A percentile compares a stretch with the other conserved stretches of the same genome.
These are phyloP conservation scores for Hymenotorrendiella dingleyae DNA, from an alignment of 2,329 filamentous ascomycete species.

Conservation along the genomic window DNA sequence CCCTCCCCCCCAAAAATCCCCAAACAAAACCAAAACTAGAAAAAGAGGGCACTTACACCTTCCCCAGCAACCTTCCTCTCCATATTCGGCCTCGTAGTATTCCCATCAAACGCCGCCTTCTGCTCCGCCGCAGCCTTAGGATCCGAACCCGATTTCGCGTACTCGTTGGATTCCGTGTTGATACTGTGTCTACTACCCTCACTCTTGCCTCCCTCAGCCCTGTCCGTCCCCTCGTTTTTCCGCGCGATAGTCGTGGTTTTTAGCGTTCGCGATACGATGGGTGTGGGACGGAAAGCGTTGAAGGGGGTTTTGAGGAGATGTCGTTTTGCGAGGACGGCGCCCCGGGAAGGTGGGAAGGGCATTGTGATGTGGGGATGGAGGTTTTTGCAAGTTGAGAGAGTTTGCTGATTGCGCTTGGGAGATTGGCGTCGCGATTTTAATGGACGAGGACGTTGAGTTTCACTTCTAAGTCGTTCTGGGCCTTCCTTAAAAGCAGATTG, in stretches of 20 bases:
- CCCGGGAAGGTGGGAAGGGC: slow-evolving; percentile 3
- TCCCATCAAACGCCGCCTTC: slow-evolving; percentile 63
- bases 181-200: slow-evolving; percentile 55
- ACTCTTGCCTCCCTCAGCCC: slow-evolving; percentile 43
- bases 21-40: too few relatives aligned
- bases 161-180: slow-evolving; percentile 59
- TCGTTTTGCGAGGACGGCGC: slow-evolving; percentile 2
- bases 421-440: too few relatives aligned
- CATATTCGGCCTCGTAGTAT: slow-evolving; percentile 60
- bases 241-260: background rate
- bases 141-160: slow-evolving; percentile 61
- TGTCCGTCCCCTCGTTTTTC: too few relatives aligned
- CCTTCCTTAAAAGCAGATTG: too few relatives aligned
- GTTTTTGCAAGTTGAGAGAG: too few relatives aligned
- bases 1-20: background rate
- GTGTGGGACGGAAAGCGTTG: background rate
- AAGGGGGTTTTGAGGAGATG: slow-evolving; percentile 1
- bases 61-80: slow-evolving; percentile 42
- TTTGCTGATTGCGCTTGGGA: too few relatives aligned
- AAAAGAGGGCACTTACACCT: slow-evolving; percentile 28
- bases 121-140: slow-evolving; percentile 46
- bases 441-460: too few relatives aligned
- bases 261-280: slow-evolving; percentile 35
- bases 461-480: too few relatives aligned
- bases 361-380: background rate